Conservation (phyloP, 805 yeast species). For the Cyberlindnera euphorbiae region DNA sequence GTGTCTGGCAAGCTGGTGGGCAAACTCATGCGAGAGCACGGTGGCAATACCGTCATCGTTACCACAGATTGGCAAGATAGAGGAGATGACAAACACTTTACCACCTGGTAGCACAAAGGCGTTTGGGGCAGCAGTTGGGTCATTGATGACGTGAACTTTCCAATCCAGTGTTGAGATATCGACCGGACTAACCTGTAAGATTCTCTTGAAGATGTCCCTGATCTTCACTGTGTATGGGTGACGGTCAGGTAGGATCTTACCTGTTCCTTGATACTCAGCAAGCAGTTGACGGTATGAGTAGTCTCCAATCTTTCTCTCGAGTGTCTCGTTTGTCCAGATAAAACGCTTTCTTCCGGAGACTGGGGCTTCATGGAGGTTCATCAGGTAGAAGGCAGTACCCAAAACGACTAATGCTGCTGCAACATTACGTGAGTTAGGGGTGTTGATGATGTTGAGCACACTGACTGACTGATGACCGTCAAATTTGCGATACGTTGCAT, state of each 20-base stretch:
- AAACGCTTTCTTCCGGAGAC: constrained; percentile 68
- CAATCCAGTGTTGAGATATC: constrained; percentile 44
- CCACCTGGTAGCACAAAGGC: constrained; percentile 97
- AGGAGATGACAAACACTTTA: constrained; percentile 82
- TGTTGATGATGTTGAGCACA: constrained; percentile 12
- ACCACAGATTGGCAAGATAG: constrained; percentile 70
- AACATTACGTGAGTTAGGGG: constrained; percentile 29
- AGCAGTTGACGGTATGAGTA: constrained; percentile 58
- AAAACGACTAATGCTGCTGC: constrained; percentile 32
- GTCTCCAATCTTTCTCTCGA: constrained; percentile 61
- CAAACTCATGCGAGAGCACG: constrained; percentile 86
- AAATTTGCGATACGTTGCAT: constrained; percentile 38
- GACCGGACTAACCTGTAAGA: constrained; percentile 53
- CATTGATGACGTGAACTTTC: constrained; percentile 77
- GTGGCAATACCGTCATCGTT: constrained; percentile 95
- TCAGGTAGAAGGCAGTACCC: constrained; percentile 35
- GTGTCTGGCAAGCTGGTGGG: constrained; percentile 93
- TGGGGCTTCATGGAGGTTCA: constrained; percentile 75
- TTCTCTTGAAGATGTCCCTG: constrained; percentile 53
- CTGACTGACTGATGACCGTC: constrained; percentile 22
- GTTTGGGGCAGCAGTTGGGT: constrained; percentile 76
- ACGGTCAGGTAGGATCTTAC: constrained; percentile 50
- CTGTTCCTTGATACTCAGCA: constrained; percentile 38
- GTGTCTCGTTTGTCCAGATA: constrained; percentile 62
- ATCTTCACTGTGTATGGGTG: constrained; percentile 61